phyloP scores from a whole-genome alignment of 108 stramenopile species.

The Cyclostephanos tholiformis region DNA sequence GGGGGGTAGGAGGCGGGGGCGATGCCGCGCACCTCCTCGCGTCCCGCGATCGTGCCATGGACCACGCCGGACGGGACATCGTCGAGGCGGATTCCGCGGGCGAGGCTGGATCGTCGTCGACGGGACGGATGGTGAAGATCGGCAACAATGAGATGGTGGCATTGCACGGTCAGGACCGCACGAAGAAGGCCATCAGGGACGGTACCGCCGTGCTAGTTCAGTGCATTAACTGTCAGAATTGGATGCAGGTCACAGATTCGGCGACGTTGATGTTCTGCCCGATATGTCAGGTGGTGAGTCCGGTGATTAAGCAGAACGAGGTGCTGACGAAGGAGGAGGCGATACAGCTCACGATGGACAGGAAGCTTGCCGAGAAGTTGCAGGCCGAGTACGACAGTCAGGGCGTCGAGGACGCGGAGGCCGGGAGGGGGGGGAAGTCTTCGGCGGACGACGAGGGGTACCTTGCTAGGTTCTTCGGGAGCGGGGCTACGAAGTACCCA shows the following conservation, averaged over 20 bases:
- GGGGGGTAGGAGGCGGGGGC: background rate
- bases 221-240: slow-evolving; percentile 77
- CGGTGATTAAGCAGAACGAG: slow-evolving; percentile 56
- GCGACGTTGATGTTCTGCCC: slow-evolving; percentile 86
- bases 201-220: slow-evolving; percentile 74
- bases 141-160: slow-evolving; percentile 62
- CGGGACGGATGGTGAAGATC: slow-evolving; percentile 32
- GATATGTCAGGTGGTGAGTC: slow-evolving; percentile 68
- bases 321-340: slow-evolving; percentile 65
- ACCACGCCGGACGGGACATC: slow-evolving; percentile 34
- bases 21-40: background rate
- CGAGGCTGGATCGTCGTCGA: background rate
- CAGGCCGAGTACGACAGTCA: slow-evolving; percentile 67
- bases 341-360: slow-evolving; percentile 73
- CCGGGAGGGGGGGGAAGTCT: slow-evolving; percentile 1
- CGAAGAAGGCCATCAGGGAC: slow-evolving; percentile 68
- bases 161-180: slow-evolving; percentile 69
- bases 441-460: slow-evolving; percentile 38
- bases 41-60: slow-evolving; percentile 15
- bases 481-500: slow-evolving; percentile 9
- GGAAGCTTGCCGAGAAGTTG: slow-evolving; percentile 74
- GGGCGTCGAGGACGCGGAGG: slow-evolving; percentile 24
- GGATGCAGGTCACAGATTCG: slow-evolving; percentile 80
- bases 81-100: slow-evolving; percentile 27
- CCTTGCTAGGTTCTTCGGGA: slow-evolving; percentile 33